phyloP scores from a whole-genome alignment of 495 filamentous ascomycete species.

The Penicillium soppii region DNA sequence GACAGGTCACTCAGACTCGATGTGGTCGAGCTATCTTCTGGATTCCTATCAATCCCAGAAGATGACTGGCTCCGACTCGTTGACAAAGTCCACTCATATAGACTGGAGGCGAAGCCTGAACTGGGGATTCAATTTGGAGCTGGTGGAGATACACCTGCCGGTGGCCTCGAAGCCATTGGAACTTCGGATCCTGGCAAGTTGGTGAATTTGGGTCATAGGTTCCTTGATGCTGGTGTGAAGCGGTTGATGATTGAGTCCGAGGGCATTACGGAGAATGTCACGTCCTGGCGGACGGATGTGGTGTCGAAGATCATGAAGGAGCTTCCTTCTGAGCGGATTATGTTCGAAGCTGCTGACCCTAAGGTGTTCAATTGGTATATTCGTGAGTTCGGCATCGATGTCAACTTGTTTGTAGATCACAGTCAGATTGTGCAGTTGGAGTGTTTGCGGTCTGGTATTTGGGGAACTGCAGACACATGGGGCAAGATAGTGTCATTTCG shows the following conservation, averaged over 20 bases:
- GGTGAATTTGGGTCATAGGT: slow-evolving; percentile 48
- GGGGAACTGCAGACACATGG: slow-evolving; percentile 57
- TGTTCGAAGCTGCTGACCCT: slow-evolving; percentile 63
- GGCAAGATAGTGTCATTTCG: slow-evolving; percentile 57
- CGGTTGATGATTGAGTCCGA: slow-evolving; percentile 63
- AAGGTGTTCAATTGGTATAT: slow-evolving; percentile 61
- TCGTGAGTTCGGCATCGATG: slow-evolving; percentile 58
- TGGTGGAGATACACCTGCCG: slow-evolving; percentile 54
- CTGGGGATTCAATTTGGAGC: slow-evolving; percentile 62
- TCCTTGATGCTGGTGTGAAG: slow-evolving; percentile 56
- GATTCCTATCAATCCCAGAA: slow-evolving; percentile 54
- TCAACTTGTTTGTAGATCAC: slow-evolving; percentile 61
- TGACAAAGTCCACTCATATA: slow-evolving; percentile 50
- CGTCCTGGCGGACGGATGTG: slow-evolving; percentile 56
- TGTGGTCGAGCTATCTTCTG: slow-evolving; percentile 54
- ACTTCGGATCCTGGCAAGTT: slow-evolving; percentile 54
- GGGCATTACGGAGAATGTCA: slow-evolving; percentile 61
- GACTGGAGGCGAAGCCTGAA: slow-evolving; percentile 57
- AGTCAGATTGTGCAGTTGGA: slow-evolving; percentile 59
- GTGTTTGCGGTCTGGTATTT: slow-evolving; percentile 54
- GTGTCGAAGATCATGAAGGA: slow-evolving; percentile 54
- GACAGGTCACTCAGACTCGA: slow-evolving; percentile 41
- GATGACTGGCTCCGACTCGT: slow-evolving; percentile 59
- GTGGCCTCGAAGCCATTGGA: slow-evolving; percentile 48
- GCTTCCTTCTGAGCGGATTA: slow-evolving; percentile 53